Evolutionary conservation across 1,284 basidiomycete genomes (phyloP).

Genomic region (Gomphus bonarii): DNA sequence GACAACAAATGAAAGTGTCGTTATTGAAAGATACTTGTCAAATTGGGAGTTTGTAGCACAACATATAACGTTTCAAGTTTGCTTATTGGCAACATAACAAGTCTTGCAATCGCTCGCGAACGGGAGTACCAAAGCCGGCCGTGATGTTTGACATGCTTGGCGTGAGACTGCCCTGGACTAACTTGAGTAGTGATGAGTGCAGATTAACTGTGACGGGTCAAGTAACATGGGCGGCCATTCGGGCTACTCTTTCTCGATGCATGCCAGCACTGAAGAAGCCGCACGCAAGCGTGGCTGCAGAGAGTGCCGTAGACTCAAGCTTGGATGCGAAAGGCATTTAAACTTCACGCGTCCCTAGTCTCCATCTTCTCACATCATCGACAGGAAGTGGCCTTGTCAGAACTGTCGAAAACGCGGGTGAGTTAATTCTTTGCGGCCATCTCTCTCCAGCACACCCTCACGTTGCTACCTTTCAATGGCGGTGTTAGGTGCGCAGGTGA

Average conservation of each 20-base stretch:
- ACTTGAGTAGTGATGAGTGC: neutral
- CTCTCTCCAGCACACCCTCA: neutral
- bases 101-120: neutral
- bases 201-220: neutral
- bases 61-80: too few relatives aligned
- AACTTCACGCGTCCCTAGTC: neutral
- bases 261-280: neutral
- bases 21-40: too few relatives aligned
- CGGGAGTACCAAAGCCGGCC: neutral
- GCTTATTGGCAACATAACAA: too few relatives aligned
- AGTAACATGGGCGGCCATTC: neutral
- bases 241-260: neutral
- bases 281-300: slow-evolving; percentile 11
- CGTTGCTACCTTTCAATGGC: neutral
- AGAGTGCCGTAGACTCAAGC: slow-evolving; percentile 11
- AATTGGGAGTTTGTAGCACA: too few relatives aligned
- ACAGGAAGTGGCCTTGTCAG: slow-evolving; percentile 12
- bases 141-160: neutral
- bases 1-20: too few relatives aligned
- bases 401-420: slow-evolving; percentile 12
- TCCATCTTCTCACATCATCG: slow-evolving; percentile 4
- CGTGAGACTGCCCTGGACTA: neutral
- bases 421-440: slow-evolving; percentile 3
- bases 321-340: slow-evolving; percentile 10
- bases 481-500: slow-evolving; percentile 10